Base-by-base conservation (phyloP, 768 basidiomycete species). In the Russula ochroleuca region DNA sequence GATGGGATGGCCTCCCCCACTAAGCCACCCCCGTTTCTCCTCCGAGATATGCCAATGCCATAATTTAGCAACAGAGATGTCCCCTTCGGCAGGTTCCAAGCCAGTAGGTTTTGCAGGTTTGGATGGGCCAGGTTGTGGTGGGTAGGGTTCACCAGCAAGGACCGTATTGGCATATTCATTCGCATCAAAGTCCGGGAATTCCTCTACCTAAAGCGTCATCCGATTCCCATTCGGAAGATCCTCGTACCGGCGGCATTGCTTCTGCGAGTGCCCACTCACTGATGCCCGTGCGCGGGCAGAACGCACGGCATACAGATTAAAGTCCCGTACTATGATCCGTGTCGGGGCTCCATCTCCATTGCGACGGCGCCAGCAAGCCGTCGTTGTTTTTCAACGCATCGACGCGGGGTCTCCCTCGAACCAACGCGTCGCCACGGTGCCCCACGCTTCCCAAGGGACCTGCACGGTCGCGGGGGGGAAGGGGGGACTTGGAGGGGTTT, bases 121-220 rank as follows among this genome's bases (percentile, higher is more conserved):
- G 33, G 51, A 50, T 28, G 69, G 58, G 33, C 74, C 70, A 33
- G 72, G 69, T 74, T 75, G 73, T 71, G 62, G 74, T 76, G 85
- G 82, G 72, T 95, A 92, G 0, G 85, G 72, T 68, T 94, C 88
- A 28, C 92, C 90, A 5, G 94, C 88, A 25, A 98, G 81, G 59
- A 96, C 83, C 17, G 92, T 86, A 73, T 94, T 94, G 2, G 95
- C 95, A 72, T 95, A 97, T 47, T 90, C 88, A 70, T 91, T 89
- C 19, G 92, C 81, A 72, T 96, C 88, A 73, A 98, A 98, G 38
- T 85, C 80, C 2, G 84, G 73, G 47, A 76, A 80, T 33, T 90
- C 79, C 23, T 47, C 53, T 51, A 50, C 57, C n/a, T 56, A 48
- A 17, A 69, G 31, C 57, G 33, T 17, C 47, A 41, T 47, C 58